Evolutionary conservation across 768 basidiomycete species (phyloP).

Genomic region (Kwoniella sp.): DNA sequence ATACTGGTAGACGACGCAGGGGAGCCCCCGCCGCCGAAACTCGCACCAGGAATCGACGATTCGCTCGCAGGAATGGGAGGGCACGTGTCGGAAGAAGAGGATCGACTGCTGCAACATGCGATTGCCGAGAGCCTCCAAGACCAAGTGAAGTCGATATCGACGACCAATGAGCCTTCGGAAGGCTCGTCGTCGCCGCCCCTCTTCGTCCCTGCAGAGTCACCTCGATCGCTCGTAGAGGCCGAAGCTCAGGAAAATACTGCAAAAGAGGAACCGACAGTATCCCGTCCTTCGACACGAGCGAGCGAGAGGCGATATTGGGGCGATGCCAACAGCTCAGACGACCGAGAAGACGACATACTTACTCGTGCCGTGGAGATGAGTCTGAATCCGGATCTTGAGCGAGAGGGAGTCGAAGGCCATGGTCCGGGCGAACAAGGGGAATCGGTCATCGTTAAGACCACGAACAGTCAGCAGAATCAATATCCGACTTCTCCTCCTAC

Average conservation of each 20-base stretch:
- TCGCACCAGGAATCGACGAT: not conserved
- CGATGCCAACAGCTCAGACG: constrained; percentile 13
- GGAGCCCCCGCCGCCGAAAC: constrained; percentile 15
- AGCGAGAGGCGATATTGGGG: constrained; percentile 21
- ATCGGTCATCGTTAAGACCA: constrained; percentile 8
- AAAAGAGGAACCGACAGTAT: not conserved
- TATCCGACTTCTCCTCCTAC: not conserved
- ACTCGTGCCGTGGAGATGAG: constrained; percentile 46
- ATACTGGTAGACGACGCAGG: not conserved
- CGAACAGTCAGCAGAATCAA: constrained; percentile 1
- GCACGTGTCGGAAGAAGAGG: constrained; percentile 30
- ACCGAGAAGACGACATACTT: constrained; percentile 41
- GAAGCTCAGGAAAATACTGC: not conserved
- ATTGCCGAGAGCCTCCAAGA: constrained; percentile 37
- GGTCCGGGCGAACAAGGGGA: constrained; percentile 19
- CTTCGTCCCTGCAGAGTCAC: not conserved
- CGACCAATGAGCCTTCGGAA: not conserved
- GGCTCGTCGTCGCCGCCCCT: not conserved
- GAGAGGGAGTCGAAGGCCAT: constrained; percentile 4
- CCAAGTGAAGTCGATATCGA: not conserved
- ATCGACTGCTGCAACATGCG: constrained; percentile 30
- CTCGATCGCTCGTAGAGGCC: not conserved
- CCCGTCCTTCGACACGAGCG: constrained; percentile 12
- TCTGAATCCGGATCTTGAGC: constrained; percentile 23
- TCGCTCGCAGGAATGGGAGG: not conserved